A percentile compares a stretch with the other conserved stretches of the same genome.
Evolutionary conservation across 2,329 filamentous ascomycete genomes (phyloP).

Genomic region (Xylaria sp.): DNA sequence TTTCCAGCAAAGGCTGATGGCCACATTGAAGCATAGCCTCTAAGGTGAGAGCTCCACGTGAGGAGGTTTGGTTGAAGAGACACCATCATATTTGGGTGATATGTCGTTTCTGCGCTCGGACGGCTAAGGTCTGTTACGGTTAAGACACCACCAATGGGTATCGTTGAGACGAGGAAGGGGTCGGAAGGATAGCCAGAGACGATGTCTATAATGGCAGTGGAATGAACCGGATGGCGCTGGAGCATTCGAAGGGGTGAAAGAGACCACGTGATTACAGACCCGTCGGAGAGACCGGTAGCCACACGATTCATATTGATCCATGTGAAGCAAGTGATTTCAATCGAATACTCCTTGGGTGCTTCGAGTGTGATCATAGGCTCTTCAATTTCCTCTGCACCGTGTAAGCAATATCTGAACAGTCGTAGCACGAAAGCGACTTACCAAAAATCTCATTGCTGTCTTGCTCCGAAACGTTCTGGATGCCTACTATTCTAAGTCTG

Average conservation of each 20-base stretch:
- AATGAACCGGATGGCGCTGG: conserved; percentile 64
- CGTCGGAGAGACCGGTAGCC: conserved; percentile 66
- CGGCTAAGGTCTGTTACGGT: conserved; percentile 64
- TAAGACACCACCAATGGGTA: conserved; percentile 64
- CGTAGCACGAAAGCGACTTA: conserved; percentile 46
- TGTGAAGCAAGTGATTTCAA: conserved; percentile 63
- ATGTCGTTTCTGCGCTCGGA: conserved; percentile 65
- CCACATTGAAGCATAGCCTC: conserved; percentile 65
- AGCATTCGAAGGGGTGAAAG: conserved; percentile 61
- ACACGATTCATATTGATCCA: conserved; percentile 68
- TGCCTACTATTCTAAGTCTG: conserved; percentile 60
- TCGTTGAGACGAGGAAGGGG: conserved; percentile 66
- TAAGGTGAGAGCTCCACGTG: conserved; percentile 65
- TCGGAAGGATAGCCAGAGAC: conserved; percentile 66
- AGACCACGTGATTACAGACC: conserved; percentile 68
- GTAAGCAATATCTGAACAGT: conserved; percentile 32
- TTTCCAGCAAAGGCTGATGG: conserved; percentile 65
- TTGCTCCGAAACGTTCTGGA: conserved; percentile 48
- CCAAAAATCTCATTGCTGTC: conserved; percentile 53
- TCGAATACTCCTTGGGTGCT: conserved; percentile 59
- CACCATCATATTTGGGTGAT: conserved; percentile 62
- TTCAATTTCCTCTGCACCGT: conserved; percentile 57
- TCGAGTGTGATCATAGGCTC: conserved; percentile 58
- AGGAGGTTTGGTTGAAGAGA: conserved; percentile 65
- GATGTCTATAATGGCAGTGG: conserved; percentile 65